Base-by-base conservation (phyloP, 1,284 basidiomycete genomes). In the Cutaneotrichosporon sp. region DNA sequence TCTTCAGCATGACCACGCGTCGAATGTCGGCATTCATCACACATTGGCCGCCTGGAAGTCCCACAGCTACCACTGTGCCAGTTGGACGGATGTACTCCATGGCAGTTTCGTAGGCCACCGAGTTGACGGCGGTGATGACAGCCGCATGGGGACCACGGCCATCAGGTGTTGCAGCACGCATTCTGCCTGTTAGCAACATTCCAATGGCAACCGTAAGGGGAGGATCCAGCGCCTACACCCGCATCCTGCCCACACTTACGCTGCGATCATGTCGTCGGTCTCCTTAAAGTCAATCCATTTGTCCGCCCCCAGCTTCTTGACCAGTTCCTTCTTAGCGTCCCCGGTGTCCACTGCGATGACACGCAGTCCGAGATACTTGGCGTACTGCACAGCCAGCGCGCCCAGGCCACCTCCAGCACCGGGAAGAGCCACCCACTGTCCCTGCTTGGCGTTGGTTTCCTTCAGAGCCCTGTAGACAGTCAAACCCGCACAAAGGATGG, bases 371-470 rank as follows among this genome's bases (percentile, higher is more conserved):
- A 85, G 83, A 26, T 81, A 79, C 49, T 78, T 80, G 10, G 87
- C 88, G 61, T 89, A 89, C 71, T 88, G 86, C 37, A 88, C 72
- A 19, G 87, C 87, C 76, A 74, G 47, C 52, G 63, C 65, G 11
- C 39, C 77, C 37, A 68, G 53, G 49, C 78, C 78, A 54, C 78
- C 78, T 49, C 68, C 70, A 5, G 68, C 67, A 48, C 71, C 71
- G 19, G 69, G 85, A 57, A 93, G 79, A 32, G 84, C 85, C 58
- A 91, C 79, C 83, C 85, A 90, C 57, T 93, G 83, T 47, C 88
- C 87, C 10, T 83, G 79, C 26, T 75, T 77, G 8, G 81, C 79
- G 46, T 80, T 75, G 50, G 82, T 82, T 70, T 87, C 81, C 71
- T 88, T 89, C 64, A 92, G 77, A 0, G 88, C 90, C 61, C 86